Percentiles rank a stretch among this genome's conserved stretches.
These are phyloP conservation scores for Alternaria dauci DNA, from an alignment of 2,329 filamentous ascomycete species.

Conservation along the genomic window DNA sequence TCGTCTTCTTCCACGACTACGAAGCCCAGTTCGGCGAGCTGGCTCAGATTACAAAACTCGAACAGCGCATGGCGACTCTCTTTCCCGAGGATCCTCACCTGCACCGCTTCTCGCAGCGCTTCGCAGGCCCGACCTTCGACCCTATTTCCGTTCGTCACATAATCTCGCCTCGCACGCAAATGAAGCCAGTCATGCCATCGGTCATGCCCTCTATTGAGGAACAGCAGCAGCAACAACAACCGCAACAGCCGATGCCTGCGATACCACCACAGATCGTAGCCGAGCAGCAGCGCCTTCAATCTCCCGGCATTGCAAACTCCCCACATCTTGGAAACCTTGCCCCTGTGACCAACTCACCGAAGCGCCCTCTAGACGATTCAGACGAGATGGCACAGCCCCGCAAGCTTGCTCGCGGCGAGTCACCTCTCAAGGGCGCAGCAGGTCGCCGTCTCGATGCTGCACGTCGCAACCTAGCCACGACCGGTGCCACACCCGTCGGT, in stretches of 20 bases:
- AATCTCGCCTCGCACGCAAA: slow-evolving; percentile 81
- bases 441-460: slow-evolving; percentile 85
- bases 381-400: slow-evolving; percentile 81
- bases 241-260: slow-evolving; percentile 23
- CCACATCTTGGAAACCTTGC: slow-evolving; percentile 39
- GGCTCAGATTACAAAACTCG: slow-evolving; percentile 86
- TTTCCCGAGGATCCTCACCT: slow-evolving; percentile 87
- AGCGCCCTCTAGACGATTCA: slow-evolving; percentile 63
- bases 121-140: slow-evolving; percentile 73
- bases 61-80: slow-evolving; percentile 91
- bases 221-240: slow-evolving; percentile 25
- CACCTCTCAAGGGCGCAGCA: slow-evolving; percentile 89
- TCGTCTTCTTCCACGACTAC: slow-evolving; percentile 92
- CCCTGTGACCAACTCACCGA: slow-evolving; percentile 53
- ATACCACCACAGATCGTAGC: slow-evolving; percentile 28
- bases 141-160: slow-evolving; percentile 83
- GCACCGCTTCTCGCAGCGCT: slow-evolving; percentile 77
- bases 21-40: slow-evolving; percentile 95
- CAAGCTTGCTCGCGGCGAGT: slow-evolving; percentile 88
- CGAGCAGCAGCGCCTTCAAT: slow-evolving; percentile 35
- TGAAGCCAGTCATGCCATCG: slow-evolving; percentile 59
- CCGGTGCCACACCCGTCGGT: slow-evolving; percentile 38
- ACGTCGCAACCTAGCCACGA: slow-evolving; percentile 54
- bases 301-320: slow-evolving; percentile 42
- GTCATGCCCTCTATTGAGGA: slow-evolving; percentile 23